These are phyloP conservation scores for Striga asiatica DNA, from an alignment of 257 asterid species.

Conservation along the genomic window DNA sequence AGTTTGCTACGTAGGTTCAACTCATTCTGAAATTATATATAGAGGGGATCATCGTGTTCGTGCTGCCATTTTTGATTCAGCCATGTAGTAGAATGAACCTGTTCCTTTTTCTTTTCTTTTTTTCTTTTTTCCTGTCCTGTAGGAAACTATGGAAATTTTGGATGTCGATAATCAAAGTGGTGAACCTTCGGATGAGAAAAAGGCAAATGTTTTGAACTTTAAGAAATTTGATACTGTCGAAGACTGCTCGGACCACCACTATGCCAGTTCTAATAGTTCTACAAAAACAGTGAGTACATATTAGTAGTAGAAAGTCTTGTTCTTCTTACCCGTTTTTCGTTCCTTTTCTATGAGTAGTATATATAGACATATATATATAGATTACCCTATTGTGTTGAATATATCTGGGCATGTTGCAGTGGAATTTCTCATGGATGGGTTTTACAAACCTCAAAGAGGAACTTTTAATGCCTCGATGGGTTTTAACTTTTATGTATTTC, in stretches of 20 bases:
- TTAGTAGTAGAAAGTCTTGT: neutral
- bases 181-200: conserved; percentile 18
- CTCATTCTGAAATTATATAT: too few relatives aligned
- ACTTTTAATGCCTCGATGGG: too few relatives aligned
- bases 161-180: conserved; percentile 14
- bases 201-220: conserved; percentile 34
- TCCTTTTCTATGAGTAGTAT: neutral
- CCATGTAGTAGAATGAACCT: too few relatives aligned
- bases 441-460: too few relatives aligned
- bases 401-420: too few relatives aligned
- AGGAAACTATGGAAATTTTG: conserved; percentile 33
- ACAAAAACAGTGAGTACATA: conserved; percentile 30
- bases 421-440: neutral
- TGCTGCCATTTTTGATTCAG: neutral
- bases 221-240: conserved; percentile 72
- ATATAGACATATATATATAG: too few relatives aligned
- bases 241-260: conserved; percentile 60
- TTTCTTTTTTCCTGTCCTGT: conserved; percentile 10
- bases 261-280: conserved; percentile 16
- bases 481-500: too few relatives aligned
- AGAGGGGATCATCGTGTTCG: neutral
- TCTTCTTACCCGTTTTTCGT: too few relatives aligned
- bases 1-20: too few relatives aligned
- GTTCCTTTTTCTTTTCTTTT: too few relatives aligned
- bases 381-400: too few relatives aligned